Percentiles rank a stretch among this genome's conserved stretches.
These are phyloP conservation scores for Entonaema liquescens DNA, from an alignment of 495 filamentous ascomycete species.

Conservation along the genomic window DNA sequence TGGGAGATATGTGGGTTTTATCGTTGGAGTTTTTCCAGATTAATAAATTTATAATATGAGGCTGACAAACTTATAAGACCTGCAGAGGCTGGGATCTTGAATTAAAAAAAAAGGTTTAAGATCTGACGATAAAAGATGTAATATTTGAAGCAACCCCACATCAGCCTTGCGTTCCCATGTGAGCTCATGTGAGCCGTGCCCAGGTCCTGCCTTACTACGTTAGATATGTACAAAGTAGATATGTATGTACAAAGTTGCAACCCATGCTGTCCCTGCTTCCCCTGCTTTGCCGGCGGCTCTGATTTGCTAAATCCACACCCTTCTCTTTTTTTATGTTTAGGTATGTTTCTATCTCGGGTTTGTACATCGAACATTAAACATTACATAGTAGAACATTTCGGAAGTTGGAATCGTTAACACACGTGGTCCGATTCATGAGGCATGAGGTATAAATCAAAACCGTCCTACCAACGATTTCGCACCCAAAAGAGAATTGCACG, in stretches of 20 bases:
- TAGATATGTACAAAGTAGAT: not conserved
- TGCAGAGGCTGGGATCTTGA: slow-evolving; percentile 12
- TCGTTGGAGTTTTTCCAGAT: not conserved
- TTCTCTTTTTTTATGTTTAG: not conserved
- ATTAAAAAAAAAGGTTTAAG: slow-evolving; percentile 27
- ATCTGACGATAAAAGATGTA: slow-evolving; percentile 29
- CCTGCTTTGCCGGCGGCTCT: slow-evolving; percentile 33
- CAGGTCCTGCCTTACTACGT: not conserved
- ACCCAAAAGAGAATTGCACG: slow-evolving; percentile 1
- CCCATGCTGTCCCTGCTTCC: slow-evolving; percentile 11
- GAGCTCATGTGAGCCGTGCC: slow-evolving; percentile 10
- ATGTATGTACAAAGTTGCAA: slow-evolving; percentile 11
- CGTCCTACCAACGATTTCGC: not conserved
- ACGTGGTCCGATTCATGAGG: not conserved
- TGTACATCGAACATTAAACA: not conserved
- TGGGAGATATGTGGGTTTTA: not conserved
- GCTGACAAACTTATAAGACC: slow-evolving; percentile 22
- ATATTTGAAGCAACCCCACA: slow-evolving; percentile 25
- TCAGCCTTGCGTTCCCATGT: slow-evolving; percentile 36
- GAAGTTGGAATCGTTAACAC: not conserved
- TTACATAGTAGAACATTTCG: not conserved
- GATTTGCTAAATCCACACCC: slow-evolving; percentile 15
- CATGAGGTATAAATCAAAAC: not conserved
- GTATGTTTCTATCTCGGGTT: not conserved
- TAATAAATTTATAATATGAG: slow-evolving; percentile 18